Percentiles rank a stretch among this genome's conserved stretches.
phyloP scores from a whole-genome alignment of 1,139 yeast genomes.

The Yamadazyma taylorii region DNA sequence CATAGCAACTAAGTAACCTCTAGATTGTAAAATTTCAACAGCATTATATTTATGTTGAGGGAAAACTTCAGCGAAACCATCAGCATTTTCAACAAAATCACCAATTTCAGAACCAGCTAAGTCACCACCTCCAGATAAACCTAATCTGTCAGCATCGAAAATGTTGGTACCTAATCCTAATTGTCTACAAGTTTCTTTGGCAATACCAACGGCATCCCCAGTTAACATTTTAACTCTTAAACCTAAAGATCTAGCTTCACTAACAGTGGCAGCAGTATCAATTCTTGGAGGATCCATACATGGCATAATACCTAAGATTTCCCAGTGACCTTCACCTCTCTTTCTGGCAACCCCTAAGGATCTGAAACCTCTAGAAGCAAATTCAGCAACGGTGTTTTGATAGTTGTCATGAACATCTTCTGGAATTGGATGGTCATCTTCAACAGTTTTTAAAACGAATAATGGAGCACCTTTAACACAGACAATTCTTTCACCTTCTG shows the following conservation, averaged over 20 bases:
- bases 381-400: slow-evolving; percentile 96
- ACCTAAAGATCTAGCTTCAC: slow-evolving; percentile 92
- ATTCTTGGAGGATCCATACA: slow-evolving; percentile 99
- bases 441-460: slow-evolving; percentile 92
- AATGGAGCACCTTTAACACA: slow-evolving; percentile 99
- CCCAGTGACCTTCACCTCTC: slow-evolving; percentile 99
- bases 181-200: slow-evolving; percentile 98
- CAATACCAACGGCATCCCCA: slow-evolving; percentile 99
- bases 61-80: slow-evolving; percentile 97
- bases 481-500: slow-evolving; percentile 93
- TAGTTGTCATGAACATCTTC: slow-evolving; percentile 94
- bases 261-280: slow-evolving; percentile 94
- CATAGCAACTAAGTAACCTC: slow-evolving; percentile 97
- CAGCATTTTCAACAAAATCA: slow-evolving; percentile 94
- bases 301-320: slow-evolving; percentile 96
- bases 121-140: slow-evolving; percentile 95
- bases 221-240: slow-evolving; percentile 96
- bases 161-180: slow-evolving; percentile 96
- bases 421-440: slow-evolving; percentile 94
- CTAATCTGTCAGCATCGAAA: slow-evolving; percentile 95
- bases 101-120: slow-evolving; percentile 96
- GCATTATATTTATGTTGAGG: slow-evolving; percentile 95
- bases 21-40: slow-evolving; percentile 83
- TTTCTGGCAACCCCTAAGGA: slow-evolving; percentile 98
- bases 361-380: slow-evolving; percentile 98